These are phyloP conservation scores for Colletotrichum echinochloae DNA, from an alignment of 2,329 filamentous ascomycete genomes.

Conservation along the genomic window DNA sequence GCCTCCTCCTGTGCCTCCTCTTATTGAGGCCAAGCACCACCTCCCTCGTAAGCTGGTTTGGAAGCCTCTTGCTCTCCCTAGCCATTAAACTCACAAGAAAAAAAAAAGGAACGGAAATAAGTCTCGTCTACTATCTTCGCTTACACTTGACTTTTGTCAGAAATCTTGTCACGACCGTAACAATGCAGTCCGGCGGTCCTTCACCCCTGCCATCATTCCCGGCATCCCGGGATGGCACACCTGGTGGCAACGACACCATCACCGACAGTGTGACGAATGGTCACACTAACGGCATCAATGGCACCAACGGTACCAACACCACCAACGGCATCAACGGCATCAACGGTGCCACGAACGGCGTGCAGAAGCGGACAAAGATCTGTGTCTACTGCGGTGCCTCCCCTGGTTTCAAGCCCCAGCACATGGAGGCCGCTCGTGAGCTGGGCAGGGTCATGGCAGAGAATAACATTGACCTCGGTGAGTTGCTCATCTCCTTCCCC, in stretches of 20 bases:
- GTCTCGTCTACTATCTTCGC: not conserved
- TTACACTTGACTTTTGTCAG: not conserved
- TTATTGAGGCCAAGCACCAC: constrained; percentile 18
- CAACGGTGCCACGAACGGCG: constrained; percentile 47
- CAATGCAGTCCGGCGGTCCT: constrained; percentile 56
- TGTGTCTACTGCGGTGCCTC: constrained; percentile 96
- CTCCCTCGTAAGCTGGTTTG: constrained; percentile 10
- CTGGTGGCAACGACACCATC: constrained; percentile 39
- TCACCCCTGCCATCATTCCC: constrained; percentile 52
- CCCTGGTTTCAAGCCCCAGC: constrained; percentile 76
- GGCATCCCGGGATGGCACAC: constrained; percentile 48
- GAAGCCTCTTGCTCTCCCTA: not conserved
- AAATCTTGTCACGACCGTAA: constrained; percentile 26
- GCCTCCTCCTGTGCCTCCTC: constrained; percentile 1
- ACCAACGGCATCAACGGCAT: constrained; percentile 43
- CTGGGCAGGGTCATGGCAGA: constrained; percentile 81
- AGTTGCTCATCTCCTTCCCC: constrained; percentile 41
- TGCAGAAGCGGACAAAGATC: constrained; percentile 70
- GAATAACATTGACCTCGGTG: constrained; percentile 81
- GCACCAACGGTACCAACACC: constrained; percentile 44
- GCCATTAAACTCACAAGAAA: not conserved
- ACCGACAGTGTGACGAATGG: constrained; percentile 44
- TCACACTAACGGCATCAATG: constrained; percentile 43
- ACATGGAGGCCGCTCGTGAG: constrained; percentile 81
- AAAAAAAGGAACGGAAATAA: not conserved